Percentiles rank a stretch among this genome's conserved stretches.
phyloP scores from a whole-genome alignment of 352 stramenopile species.

The Globisporangium recalcitrans region DNA sequence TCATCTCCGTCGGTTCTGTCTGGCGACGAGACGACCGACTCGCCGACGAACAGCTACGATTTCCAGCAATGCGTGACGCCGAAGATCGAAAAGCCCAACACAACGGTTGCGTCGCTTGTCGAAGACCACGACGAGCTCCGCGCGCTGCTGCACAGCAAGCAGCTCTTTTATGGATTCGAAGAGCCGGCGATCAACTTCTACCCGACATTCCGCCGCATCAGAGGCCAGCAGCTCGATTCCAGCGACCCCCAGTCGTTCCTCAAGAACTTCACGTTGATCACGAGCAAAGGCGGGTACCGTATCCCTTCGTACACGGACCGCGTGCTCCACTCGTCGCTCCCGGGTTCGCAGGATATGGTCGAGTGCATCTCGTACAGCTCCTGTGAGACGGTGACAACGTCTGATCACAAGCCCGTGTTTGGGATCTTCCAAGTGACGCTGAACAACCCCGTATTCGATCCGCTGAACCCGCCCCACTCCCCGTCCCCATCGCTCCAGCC shows the following conservation, averaged over 20 bases:
- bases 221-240: constrained; percentile 36
- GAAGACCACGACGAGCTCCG: constrained; percentile 73
- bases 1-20: constrained; percentile 2
- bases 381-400: constrained; percentile 66
- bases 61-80: constrained; percentile 50
- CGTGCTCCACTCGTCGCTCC: constrained; percentile 77
- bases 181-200: constrained; percentile 69
- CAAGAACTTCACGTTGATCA: constrained; percentile 62
- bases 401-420: constrained; percentile 82
- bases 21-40: constrained; percentile 21
- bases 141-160: constrained; percentile 46
- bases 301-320: constrained; percentile 89
- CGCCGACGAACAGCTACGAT: constrained; percentile 21
- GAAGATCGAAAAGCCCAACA: constrained; percentile 22
- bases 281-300: constrained; percentile 51
- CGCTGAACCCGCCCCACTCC: constrained; percentile 16
- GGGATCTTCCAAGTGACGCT: constrained; percentile 55
- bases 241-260: constrained; percentile 29
- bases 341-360: constrained; percentile 41
- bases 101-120: constrained; percentile 32
- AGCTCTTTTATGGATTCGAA: constrained; percentile 77
- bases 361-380: constrained; percentile 70
- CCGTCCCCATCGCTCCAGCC: neutral
- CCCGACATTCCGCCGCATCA: constrained; percentile 73
- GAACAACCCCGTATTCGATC: constrained; percentile 13